Base-by-base conservation (phyloP, 2,329 filamentous ascomycete genomes). In the Xylariaceae sp. region DNA sequence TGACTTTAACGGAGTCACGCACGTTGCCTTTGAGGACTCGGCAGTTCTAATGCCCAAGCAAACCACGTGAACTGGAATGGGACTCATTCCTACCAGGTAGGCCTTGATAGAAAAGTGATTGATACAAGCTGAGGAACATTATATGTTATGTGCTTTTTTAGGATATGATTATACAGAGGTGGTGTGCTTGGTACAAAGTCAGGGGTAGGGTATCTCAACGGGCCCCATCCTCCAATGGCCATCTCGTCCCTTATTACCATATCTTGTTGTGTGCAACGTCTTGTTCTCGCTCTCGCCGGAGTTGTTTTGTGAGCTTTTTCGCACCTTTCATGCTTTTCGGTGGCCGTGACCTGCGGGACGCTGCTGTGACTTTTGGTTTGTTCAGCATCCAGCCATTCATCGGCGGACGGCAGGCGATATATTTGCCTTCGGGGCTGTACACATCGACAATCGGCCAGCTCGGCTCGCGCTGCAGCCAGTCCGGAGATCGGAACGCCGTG, bases 351-450 rank as follows among this genome's bases (percentile, higher is more conserved):
- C 73, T 78, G 64, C 72, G 75, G 54, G 79, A 75, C 54, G 76
- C 72, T 27, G 71, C 71, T 29, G 74, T 71, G n/a, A 75, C 71
- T 11, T 72, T 74, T 31, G 81, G 80, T 67, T 82, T 83, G 60
- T 80, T 80, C 50, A 86, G 69, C 56, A 85, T 55, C 80, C 85
- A 91, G 5, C 83, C 88, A 63, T 87, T 84, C 76, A 95, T 84
- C 1, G 88, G 87, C 60, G 68, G 70, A 37, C 89, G 77, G 7
- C 75, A 73, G 1, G 79, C 86, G 32, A 97, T 76, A 63, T 88
- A 94, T 64, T 83, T 85, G n/a, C 94, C 94, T 55, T 90, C 80
- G 0, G 94, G 94, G 31, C 81, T 88, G 65, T 87, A 96, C 0
- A 97, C 83, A 62, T 97, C 91, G 5, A 99, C 80, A 7, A 84